A percentile compares a stretch with the other conserved stretches of the same genome.
phyloP scores from a whole-genome alignment of 345 rosid genomes.

The Boechera divaricarpa region DNA sequence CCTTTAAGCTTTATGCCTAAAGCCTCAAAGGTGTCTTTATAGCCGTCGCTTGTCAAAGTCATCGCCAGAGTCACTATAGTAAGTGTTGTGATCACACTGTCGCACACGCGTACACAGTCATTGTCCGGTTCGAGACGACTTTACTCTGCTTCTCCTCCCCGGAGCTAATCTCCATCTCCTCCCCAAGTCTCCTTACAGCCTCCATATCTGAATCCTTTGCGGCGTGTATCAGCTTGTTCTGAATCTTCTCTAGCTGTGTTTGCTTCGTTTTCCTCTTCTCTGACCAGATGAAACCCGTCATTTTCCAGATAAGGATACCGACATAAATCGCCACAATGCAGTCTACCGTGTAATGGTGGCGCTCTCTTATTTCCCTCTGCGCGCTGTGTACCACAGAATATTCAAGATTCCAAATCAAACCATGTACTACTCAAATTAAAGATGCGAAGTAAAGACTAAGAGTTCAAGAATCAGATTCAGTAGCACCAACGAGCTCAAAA shows the following conservation, averaged over 20 bases:
- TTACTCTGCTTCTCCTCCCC: conserved; percentile 50
- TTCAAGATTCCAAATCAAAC: conserved; percentile 1
- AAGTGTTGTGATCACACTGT: conserved; percentile 62
- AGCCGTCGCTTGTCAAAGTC: conserved; percentile 83
- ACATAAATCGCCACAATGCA: conserved; percentile 89
- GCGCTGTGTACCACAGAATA: conserved; percentile 75
- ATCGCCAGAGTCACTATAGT: conserved; percentile 71
- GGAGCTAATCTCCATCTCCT: conserved; percentile 60
- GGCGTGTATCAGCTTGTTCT: conserved; percentile 71
- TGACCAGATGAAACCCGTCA: conserved; percentile 90
- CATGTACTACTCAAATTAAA: background rate
- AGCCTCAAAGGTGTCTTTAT: conserved; percentile 29
- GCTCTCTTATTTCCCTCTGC: conserved; percentile 86
- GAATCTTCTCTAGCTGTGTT: conserved; percentile 65
- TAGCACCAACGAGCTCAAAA: background rate
- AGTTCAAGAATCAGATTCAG: conserved; percentile 13
- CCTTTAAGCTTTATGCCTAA: background rate
- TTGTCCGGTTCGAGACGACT: conserved; percentile 48
- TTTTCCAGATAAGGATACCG: conserved; percentile 90
- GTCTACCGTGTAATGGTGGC: conserved; percentile 89
- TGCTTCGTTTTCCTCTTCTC: conserved; percentile 47
- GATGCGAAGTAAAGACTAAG: no score
- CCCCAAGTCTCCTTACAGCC: conserved; percentile 75
- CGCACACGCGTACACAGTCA: conserved; percentile 70
- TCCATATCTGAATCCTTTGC: conserved; percentile 93